A percentile compares a stretch with the other conserved stretches of the same genome.
Conservation (phyloP, 2,329 filamentous ascomycete species). For the Chaetomiaceae sp. region DNA sequence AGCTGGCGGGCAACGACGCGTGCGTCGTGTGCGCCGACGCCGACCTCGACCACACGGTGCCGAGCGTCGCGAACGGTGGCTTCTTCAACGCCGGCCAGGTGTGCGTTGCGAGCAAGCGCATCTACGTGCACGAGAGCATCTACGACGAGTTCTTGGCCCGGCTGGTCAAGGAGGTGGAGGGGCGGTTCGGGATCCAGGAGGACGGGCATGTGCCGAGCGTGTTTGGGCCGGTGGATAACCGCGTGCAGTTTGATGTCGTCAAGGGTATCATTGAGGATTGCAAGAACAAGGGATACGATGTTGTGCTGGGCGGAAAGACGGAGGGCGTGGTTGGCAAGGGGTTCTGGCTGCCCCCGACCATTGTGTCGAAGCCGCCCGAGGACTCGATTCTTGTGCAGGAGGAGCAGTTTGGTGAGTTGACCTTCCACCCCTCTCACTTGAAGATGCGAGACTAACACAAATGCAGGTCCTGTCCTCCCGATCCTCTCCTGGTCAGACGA, state of each 20-base stretch:
- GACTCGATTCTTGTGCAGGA: slow-evolving; percentile 51
- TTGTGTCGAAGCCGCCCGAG: slow-evolving; percentile 54
- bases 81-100: slow-evolving; percentile 53
- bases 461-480: slow-evolving; percentile 55
- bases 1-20: slow-evolving; percentile 52
- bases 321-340: slow-evolving; percentile 32
- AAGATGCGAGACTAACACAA: not conserved
- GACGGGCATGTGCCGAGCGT: slow-evolving; percentile 32
- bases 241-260: slow-evolving; percentile 59
- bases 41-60: slow-evolving; percentile 42
- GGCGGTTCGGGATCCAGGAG: slow-evolving; percentile 36
- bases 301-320: slow-evolving; percentile 45
- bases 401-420: slow-evolving; percentile 52
- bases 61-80: slow-evolving; percentile 40
- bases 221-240: slow-evolving; percentile 59
- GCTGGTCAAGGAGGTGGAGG: slow-evolving; percentile 41
- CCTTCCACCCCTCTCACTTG: not conserved
- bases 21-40: slow-evolving; percentile 50
- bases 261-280: slow-evolving; percentile 52
- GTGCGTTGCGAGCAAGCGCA: slow-evolving; percentile 52
- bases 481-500: slow-evolving; percentile 58
- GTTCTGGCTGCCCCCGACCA: slow-evolving; percentile 55
- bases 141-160: slow-evolving; percentile 49
- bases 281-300: slow-evolving; percentile 47
- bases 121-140: slow-evolving; percentile 57